Base-by-base conservation (phyloP, 2,329 filamentous ascomycete species). In the Lachnellula subtilissima region DNA sequence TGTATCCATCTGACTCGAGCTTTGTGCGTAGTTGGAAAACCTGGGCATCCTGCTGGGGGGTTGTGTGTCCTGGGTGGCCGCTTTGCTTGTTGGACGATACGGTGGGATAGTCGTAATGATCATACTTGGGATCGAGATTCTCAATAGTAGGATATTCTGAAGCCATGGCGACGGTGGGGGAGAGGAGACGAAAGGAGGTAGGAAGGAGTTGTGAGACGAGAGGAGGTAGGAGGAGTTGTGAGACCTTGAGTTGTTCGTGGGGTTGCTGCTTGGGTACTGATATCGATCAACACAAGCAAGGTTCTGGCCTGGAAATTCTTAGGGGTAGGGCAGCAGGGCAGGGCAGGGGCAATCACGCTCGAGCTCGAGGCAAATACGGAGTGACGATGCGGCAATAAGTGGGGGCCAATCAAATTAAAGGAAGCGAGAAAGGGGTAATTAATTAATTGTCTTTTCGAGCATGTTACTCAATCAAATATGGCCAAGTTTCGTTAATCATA, bases 71-170 rank as follows among this genome's bases (percentile, higher is more conserved):
- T 60, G 93, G 87, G 74, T 97, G 91, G 63, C 94, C 94, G 67
- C 79, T 77, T 70, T 86, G 83, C 48, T 81, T 72, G 65, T 84
- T 83, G 54, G 88, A 83, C 48, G 90, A 84, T 61, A 83, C 87
- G 62, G 86, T 90, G 61, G 94, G 94, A 78, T 84, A 97, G 75
- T 97, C 92, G 75, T 94, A 97, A 78, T 95, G 74, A 77, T 97
- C 94, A 80, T 97, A 96, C 78, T 96, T 97, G 72, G 89, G 81
- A 75, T 96, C 86, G 67, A 91, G 71, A 9, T 32, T 32, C 72
- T 83, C 76, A 4, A 66, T 54, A 11, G 58, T 19, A 5, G 61
- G 57, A 12, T 54, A 60, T 58, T 50, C 54, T 25, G 66, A 49
- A 19, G 67, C 62, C 68, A 70, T 70, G 12, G 36, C 64, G 54